A percentile compares a stretch with the other conserved stretches of the same genome.
These are phyloP conservation scores for Helicocarpus griseus DNA, from an alignment of 2,329 filamentous ascomycete species.

Conservation along the genomic window DNA sequence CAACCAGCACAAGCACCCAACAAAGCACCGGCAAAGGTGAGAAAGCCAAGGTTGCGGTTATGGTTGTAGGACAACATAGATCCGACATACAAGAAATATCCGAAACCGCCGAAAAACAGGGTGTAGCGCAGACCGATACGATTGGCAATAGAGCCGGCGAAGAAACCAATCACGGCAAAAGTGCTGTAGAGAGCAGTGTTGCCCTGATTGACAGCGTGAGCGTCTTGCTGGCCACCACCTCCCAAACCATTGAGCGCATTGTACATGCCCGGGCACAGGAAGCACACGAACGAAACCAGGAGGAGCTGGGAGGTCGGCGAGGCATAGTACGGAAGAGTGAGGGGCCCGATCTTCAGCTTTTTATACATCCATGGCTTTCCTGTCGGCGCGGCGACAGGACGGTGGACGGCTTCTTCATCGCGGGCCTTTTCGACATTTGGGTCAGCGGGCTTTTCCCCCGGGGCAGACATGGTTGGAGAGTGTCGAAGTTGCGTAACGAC, in stretches of 20 bases:
- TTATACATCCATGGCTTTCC: slow-evolving; percentile 58
- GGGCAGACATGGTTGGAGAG: slow-evolving; percentile 6
- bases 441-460: slow-evolving; percentile 4
- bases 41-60: slow-evolving; percentile 38
- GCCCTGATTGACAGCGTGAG: slow-evolving; percentile 53
- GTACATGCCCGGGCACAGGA: slow-evolving; percentile 65
- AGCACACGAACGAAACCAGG: slow-evolving; percentile 62
- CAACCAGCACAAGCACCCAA: slow-evolving; percentile 41
- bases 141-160: slow-evolving; percentile 45
- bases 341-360: slow-evolving; percentile 44
- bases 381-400: slow-evolving; percentile 13
- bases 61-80: slow-evolving; percentile 43
- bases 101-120: slow-evolving; percentile 38
- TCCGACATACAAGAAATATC: slow-evolving; percentile 41
- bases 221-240: slow-evolving; percentile 51
- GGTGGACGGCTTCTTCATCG: slow-evolving; percentile 18
- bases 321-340: slow-evolving; percentile 57
- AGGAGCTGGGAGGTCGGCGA: slow-evolving; percentile 63
- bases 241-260: slow-evolving; percentile 58
- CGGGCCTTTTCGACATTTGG: slow-evolving; percentile 22
- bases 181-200: slow-evolving; percentile 64
- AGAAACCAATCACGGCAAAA: slow-evolving; percentile 57
- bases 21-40: slow-evolving; percentile 41
- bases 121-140: slow-evolving; percentile 35
- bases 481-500: background rate